A percentile compares a stretch with the other conserved stretches of the same genome.
These are phyloP conservation scores for Trichocomaceae sp. DNA, from an alignment of 2,329 filamentous ascomycete species.

Conservation along the genomic window DNA sequence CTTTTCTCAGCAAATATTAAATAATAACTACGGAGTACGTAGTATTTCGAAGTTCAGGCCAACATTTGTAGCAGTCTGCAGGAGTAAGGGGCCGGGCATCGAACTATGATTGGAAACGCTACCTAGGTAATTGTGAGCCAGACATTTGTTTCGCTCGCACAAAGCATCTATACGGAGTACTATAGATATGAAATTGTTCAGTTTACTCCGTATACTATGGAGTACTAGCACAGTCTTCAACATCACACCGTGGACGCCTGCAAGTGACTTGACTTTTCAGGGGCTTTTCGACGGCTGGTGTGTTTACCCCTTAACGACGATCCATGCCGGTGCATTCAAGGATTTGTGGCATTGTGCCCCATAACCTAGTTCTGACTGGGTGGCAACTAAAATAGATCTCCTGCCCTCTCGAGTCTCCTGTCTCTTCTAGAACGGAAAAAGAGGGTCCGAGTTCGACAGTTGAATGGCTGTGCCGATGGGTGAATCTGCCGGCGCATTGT, in stretches of 20 bases:
- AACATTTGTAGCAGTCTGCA: not conserved
- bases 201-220: too few relatives aligned
- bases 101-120: not conserved
- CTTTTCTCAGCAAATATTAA: constrained; percentile 1
- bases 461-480: constrained; percentile 1
- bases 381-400: constrained; percentile 8
- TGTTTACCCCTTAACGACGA: not conserved
- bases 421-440: constrained; percentile 1
- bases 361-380: constrained; percentile 2
- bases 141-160: not conserved
- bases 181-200: too few relatives aligned
- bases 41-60: too few relatives aligned
- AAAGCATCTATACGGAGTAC: not conserved
- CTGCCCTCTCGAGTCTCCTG: not conserved
- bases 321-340: not conserved
- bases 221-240: constrained; percentile 7
- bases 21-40: too few relatives aligned
- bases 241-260: not conserved
- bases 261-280: not conserved
- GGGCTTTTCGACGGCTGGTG: not conserved
- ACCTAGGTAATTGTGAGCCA: not conserved
- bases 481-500: not conserved
- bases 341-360: not conserved
- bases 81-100: not conserved
- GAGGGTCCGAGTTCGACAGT: not conserved